Evolutionary conservation across 495 filamentous ascomycete species (phyloP).

Genomic region (Penicillium antarcticum): DNA sequence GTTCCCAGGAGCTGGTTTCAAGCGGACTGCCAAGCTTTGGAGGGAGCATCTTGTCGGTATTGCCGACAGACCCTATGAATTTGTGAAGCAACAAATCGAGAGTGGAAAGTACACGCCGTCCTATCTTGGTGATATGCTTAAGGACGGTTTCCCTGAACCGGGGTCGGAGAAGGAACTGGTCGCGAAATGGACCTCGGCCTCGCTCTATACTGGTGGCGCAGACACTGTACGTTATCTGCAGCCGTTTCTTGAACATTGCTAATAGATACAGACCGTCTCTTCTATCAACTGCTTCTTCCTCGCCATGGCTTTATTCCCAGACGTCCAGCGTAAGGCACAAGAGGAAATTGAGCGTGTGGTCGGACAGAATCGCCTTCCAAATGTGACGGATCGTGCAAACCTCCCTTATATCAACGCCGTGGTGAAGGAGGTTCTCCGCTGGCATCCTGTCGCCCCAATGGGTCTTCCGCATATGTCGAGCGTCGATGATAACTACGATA

Average conservation of each 20-base stretch:
- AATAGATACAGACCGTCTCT: conserved; percentile 12
- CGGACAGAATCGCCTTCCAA: conserved; percentile 32
- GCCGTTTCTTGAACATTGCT: neutral
- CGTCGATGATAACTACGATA: conserved; percentile 45
- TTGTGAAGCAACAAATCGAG: conserved; percentile 42
- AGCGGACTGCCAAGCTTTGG: conserved; percentile 36
- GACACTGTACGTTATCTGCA: conserved; percentile 37
- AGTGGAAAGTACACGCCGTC: conserved; percentile 30
- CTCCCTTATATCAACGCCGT: conserved; percentile 45
- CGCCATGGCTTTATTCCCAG: conserved; percentile 39
- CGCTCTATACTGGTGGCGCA: conserved; percentile 54
- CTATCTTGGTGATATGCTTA: conserved; percentile 35
- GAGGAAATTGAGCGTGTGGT: conserved; percentile 49
- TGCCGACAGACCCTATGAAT: conserved; percentile 36
- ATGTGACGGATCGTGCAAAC: conserved; percentile 24
- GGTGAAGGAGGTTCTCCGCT: conserved; percentile 44
- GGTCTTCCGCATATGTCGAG: conserved; percentile 52
- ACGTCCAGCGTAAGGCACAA: conserved; percentile 47
- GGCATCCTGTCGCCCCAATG: conserved; percentile 43
- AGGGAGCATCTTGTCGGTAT: conserved; percentile 19
- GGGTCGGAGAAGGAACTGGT: conserved; percentile 24
- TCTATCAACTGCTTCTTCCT: conserved; percentile 29
- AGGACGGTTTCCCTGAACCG: conserved; percentile 3
- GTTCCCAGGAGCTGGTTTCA: conserved; percentile 50
- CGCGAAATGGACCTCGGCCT: conserved; percentile 45